Conservation (phyloP, 176 grass and related monocot species). For the Oryza punctata region DNA sequence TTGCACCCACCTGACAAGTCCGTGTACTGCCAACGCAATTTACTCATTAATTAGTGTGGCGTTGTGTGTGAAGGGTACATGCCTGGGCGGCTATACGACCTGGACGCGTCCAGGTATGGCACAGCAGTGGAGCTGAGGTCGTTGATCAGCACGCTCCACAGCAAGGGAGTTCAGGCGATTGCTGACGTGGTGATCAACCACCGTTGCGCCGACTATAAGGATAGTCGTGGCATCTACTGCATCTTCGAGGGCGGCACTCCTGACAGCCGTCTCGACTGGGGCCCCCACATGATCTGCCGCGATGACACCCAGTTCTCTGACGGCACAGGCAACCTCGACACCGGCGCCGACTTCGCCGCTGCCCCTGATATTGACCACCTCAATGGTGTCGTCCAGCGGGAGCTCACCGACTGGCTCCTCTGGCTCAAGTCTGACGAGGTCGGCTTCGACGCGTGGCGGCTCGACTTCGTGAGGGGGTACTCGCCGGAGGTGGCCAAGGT, state of each 20-base stretch:
- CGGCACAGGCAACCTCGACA: constrained; percentile 67
- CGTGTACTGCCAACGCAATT: no score
- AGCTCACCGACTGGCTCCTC: constrained; percentile 68
- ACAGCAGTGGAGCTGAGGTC: constrained; percentile 55
- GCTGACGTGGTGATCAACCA: constrained; percentile 63
- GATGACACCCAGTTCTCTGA: constrained; percentile 59
- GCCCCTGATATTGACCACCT: constrained; percentile 85
- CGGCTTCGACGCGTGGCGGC: constrained; percentile 76
- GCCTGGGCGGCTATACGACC: constrained; percentile 62
- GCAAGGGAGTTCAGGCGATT: constrained; percentile 51
- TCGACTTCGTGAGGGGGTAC: constrained; percentile 66
- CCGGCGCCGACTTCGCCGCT: constrained; percentile 43
- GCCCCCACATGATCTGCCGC: constrained; percentile 70
- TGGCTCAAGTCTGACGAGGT: constrained; percentile 67
- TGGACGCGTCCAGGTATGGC: constrained; percentile 65
- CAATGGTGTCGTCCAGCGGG: constrained; percentile 50
- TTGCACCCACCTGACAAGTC: no score
- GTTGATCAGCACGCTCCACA: constrained; percentile 53
- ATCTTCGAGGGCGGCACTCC: constrained; percentile 69
- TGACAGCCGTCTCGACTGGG: constrained; percentile 69
- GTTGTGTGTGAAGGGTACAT: constrained; percentile 50
- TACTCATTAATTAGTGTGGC: no score
- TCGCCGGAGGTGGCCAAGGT: constrained; percentile 51
- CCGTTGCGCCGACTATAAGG: constrained; percentile 49
- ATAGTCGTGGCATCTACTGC: constrained; percentile 61